Evolutionary conservation across 1,139 yeast genomes (phyloP), one percentile per base, ranked within the genome.

Genomic region (Geotrichum cucujoidarum): DNA sequence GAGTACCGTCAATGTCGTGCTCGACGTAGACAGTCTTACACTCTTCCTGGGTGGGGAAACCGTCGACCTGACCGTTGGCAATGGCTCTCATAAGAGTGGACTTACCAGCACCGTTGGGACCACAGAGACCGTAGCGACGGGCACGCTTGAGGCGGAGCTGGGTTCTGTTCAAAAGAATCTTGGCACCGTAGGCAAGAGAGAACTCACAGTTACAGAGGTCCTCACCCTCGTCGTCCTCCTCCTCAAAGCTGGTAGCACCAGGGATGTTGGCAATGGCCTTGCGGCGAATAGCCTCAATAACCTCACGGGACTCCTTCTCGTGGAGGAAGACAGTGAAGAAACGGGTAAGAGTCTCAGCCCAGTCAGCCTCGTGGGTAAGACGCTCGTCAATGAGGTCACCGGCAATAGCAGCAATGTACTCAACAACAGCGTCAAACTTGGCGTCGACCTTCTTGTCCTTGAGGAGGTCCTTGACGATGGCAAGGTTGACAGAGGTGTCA

Each of bases 31-130:
- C 96, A 63, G 98, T 92, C 81, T 89, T 88, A 77, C 95, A 88
- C 77, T 88, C 97, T 50, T 87, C 95, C 77, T 89, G 96, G 65
- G 94, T 76, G 77, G 98, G 98, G 96, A 92, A 92, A 74, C 97
- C 97, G 72, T 92, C 97, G 68, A 92, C 97, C 81, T 92, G 97
- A 73, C 97, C 97, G 77, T 92, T 90, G 63, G 97, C 97, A 76
- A 92, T 87, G 65, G 98, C 97, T 81, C 97, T 88, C 97, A 92
- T 89, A 74, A 92, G 83, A 64, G 98, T 92, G 62, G 97, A 92
- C 79, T 92, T 92, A 86, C 98, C 98, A 67, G 97, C 95, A 85
- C 98, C 98, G 76, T 92, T 92, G 70, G 97, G 97, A 77, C 98
- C 98, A 80, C 97, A 90, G 65, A 92, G 81, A 88, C 98, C 98